Evolutionary conservation across 345 rosid genomes (phyloP).

Genomic region (Lepidium didymum): DNA sequence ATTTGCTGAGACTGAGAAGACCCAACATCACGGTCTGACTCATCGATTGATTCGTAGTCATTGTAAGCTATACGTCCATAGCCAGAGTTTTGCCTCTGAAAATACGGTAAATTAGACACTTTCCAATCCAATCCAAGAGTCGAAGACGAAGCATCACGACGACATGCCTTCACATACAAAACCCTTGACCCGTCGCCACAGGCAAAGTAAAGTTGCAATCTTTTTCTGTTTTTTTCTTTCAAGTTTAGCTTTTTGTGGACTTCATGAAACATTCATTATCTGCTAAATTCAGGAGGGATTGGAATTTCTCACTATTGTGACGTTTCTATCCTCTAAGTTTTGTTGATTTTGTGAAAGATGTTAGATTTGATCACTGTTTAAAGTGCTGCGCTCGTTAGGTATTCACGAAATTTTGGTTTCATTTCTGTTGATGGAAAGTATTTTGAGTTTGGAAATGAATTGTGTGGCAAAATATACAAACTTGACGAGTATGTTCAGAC

Average conservation of each 20-base stretch:
- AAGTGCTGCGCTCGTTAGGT: background rate
- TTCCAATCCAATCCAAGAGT: constrained; percentile 37
- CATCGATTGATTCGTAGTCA: constrained; percentile 69
- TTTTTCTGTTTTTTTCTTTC: background rate
- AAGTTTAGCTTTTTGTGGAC: constrained; percentile 2
- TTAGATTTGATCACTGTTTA: constrained; percentile 14
- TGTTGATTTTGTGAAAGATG: constrained; percentile 11
- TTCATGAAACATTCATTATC: background rate
- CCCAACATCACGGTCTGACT: constrained; percentile 59
- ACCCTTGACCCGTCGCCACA: constrained; percentile 27
- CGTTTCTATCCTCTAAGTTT: constrained; percentile 4
- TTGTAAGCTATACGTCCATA: constrained; percentile 70
- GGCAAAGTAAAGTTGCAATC: constrained; percentile 23
- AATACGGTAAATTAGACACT: constrained; percentile 30
- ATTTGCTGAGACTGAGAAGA: constrained; percentile 36
- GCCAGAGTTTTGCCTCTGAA: constrained; percentile 43
- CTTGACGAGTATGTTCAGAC: background rate
- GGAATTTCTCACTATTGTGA: constrained; percentile 4
- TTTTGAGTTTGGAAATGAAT: background rate
- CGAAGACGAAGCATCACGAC: constrained; percentile 24
- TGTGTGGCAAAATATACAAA: background rate
- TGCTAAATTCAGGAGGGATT: constrained; percentile 25
- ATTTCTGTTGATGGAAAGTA: background rate
- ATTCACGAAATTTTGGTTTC: background rate
- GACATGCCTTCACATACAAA: constrained; percentile 25